A percentile compares a stretch with the other conserved stretches of the same genome.
Conservation (phyloP, 2,329 filamentous ascomycete species). For the Fusarium burgessii region DNA sequence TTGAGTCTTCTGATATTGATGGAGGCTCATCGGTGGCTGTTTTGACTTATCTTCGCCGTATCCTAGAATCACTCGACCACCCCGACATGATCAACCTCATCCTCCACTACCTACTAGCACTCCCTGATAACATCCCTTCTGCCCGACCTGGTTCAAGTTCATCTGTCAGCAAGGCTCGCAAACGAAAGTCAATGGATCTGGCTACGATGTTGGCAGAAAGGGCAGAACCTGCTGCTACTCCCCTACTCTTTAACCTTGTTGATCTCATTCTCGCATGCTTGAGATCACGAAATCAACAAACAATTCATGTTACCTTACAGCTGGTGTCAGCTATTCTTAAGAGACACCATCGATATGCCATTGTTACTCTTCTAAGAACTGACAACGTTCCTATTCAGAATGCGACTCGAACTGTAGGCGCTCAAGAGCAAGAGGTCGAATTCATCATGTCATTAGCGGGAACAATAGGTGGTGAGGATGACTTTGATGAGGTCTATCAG, state of each 20-base stretch:
- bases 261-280: constrained; percentile 91
- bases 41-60: constrained; percentile 89
- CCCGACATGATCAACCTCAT: constrained; percentile 95
- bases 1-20: constrained; percentile 97
- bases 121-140: constrained; percentile 68
- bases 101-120: constrained; percentile 88
- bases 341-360: constrained; percentile 88
- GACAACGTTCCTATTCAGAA: constrained; percentile 66
- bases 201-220: constrained; percentile 82
- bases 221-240: constrained; percentile 79
- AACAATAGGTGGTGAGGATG: constrained; percentile 74
- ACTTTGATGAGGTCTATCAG: constrained; percentile 80
- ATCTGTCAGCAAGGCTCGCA: constrained; percentile 75
- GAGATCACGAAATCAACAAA: constrained; percentile 86
- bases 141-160: constrained; percentile 57
- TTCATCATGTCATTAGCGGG: constrained; percentile 76
- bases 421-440: constrained; percentile 80
- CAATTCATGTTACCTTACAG: constrained; percentile 88
- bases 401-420: constrained; percentile 75
- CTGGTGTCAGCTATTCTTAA: constrained; percentile 87
- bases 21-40: constrained; percentile 97
- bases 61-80: constrained; percentile 91
- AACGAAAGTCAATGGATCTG: constrained; percentile 89
- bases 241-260: constrained; percentile 90
- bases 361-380: constrained; percentile 79